phyloP scores from a whole-genome alignment of 805 yeast genomes.

The Saturnispora saitoi region DNA sequence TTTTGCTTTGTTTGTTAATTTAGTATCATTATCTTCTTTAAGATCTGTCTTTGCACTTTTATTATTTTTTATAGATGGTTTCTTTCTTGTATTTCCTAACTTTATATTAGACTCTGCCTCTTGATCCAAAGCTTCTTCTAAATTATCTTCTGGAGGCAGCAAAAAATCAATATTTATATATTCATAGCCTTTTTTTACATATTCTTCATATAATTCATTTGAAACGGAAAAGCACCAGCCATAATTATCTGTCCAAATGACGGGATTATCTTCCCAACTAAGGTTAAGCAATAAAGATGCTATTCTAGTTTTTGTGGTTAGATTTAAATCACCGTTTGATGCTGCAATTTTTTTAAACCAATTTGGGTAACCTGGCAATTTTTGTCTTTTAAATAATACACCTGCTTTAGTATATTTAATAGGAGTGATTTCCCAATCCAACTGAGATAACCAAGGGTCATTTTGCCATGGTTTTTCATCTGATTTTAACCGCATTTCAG shows the following conservation, averaged over 20 bases:
- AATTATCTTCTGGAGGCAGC: conserved; percentile 13
- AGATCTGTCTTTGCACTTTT: not conserved
- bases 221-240: conserved; percentile 89
- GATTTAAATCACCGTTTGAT: conserved; percentile 31
- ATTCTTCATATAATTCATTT: conserved; percentile 27
- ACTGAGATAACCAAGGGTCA: conserved; percentile 87
- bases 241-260: conserved; percentile 63
- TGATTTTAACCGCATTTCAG: conserved; percentile 27
- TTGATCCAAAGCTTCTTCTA: conserved; percentile 11
- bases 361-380: conserved; percentile 82
- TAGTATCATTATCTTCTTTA: not conserved
- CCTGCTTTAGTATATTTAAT: conserved; percentile 60
- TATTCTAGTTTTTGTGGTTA: conserved; percentile 65
- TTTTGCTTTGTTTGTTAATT: not conserved
- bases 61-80: not conserved
- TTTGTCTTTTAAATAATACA: conserved; percentile 60
- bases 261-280: conserved; percentile 79
- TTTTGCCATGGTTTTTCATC: conserved; percentile 34
- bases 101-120: not conserved
- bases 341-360: conserved; percentile 70
- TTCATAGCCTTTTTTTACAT: conserved; percentile 24
- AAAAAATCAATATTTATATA: conserved; percentile 27
- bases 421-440: conserved; percentile 75
- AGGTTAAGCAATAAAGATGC: conserved; percentile 70
- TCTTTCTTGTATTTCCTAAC: not conserved